A percentile compares a stretch with the other conserved stretches of the same genome.
Conservation (phyloP, 345 rosid genomes). For the Rhodamnia argentea region DNA sequence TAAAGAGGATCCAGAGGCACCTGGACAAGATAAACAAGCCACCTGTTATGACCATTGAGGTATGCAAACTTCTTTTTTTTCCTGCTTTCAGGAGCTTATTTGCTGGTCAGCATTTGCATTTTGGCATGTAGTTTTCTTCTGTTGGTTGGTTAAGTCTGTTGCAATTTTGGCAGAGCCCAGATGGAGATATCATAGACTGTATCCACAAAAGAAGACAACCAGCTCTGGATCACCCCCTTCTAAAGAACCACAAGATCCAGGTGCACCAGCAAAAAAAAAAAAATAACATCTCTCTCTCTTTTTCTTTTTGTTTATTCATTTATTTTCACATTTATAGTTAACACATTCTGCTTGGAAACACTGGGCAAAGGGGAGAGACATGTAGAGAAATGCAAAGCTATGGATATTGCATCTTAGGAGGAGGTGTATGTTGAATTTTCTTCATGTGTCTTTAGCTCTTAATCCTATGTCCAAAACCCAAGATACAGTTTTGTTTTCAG, state of each 20-base stretch:
- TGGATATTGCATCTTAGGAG: too few relatives aligned
- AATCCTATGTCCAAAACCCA: not conserved
- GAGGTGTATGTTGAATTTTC: too few relatives aligned
- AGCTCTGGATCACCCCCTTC: constrained; percentile 90
- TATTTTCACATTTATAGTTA: not conserved
- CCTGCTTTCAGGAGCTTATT: not conserved
- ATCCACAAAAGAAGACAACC: constrained; percentile 79
- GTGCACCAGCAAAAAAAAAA: constrained; percentile 23
- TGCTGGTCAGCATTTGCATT: not conserved
- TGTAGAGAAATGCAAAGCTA: too few relatives aligned
- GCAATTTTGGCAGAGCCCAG: constrained; percentile 38
- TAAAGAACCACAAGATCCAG: constrained; percentile 94
- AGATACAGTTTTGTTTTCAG: not conserved
- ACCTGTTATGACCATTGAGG: constrained; percentile 73
- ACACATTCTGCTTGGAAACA: not conserved
- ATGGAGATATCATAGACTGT: constrained; percentile 93
- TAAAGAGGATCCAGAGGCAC: constrained; percentile 69
- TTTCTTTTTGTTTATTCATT: not conserved
- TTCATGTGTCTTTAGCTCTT: not conserved
- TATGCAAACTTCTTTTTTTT: not conserved
- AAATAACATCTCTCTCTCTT: not conserved
- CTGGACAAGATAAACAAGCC: constrained; percentile 81
- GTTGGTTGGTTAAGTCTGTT: not conserved
- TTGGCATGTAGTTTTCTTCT: not conserved
- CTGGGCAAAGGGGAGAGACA: not conserved